Conservation (phyloP, 2,329 filamentous ascomycete species). For the Fusarium floridanum region DNA sequence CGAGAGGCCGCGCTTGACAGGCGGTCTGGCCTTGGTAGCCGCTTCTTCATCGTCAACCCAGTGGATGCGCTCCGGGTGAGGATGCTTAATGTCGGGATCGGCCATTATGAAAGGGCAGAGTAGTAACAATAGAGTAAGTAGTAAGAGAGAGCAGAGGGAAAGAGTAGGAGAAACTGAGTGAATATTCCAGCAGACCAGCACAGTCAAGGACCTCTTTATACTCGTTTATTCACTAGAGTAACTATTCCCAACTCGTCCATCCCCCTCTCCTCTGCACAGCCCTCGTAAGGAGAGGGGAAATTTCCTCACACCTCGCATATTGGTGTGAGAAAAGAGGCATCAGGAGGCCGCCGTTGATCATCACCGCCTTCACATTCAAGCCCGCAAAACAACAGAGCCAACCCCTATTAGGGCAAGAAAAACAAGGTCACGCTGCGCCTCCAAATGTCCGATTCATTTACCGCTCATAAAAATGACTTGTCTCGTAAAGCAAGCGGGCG, state of each 20-base stretch:
- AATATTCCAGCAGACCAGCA: constrained; percentile 13
- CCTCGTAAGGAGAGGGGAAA: constrained; percentile 15
- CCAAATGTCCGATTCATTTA: constrained; percentile 13
- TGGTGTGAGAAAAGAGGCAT: background rate
- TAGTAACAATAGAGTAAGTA: background rate
- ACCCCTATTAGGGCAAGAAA: constrained; percentile 7
- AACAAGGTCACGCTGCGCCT: constrained; percentile 18
- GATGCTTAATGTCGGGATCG: constrained; percentile 28
- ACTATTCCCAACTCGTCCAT: constrained; percentile 28
- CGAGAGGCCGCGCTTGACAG: constrained; percentile 27
- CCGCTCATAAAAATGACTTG: background rate
- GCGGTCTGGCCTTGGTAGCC: constrained; percentile 24
- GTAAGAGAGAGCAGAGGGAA: background rate
- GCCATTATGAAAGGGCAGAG: constrained; percentile 18
- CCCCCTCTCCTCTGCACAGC: constrained; percentile 12
- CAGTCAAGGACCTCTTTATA: constrained; percentile 27
- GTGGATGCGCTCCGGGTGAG: constrained; percentile 32
- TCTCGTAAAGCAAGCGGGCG: constrained; percentile 24
- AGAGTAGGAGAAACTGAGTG: constrained; percentile 20
- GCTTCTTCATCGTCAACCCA: constrained; percentile 38
- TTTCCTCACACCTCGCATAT: constrained; percentile 18
- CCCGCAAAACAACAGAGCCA: constrained; percentile 1
- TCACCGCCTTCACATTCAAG: background rate
- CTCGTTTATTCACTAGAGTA: constrained; percentile 8
- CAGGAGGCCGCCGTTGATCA: constrained; percentile 8